Evolutionary conservation across 1,139 yeast species (phyloP).

Genomic region (Saccharomyces pastorianus): DNA sequence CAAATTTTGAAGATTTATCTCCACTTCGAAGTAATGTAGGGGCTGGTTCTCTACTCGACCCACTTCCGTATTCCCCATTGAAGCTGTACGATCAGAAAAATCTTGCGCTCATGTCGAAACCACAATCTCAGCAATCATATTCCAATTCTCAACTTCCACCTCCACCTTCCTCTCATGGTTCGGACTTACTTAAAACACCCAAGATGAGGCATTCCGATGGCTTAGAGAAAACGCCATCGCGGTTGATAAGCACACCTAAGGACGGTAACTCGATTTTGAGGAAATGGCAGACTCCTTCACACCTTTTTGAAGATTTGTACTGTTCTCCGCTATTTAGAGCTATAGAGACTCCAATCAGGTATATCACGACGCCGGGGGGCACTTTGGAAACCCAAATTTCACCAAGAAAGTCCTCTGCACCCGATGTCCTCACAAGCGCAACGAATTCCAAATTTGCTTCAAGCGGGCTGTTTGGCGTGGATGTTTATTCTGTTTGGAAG

Average conservation of each 20-base stretch:
- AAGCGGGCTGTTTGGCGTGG: conserved; percentile 47
- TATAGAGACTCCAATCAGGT: conserved; percentile 19
- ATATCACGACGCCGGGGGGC: conserved; percentile 15
- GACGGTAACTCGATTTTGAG: conserved; percentile 20
- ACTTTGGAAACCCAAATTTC: conserved; percentile 11
- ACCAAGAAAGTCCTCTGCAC: conserved; percentile 13
- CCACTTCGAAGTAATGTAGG: conserved; percentile 13
- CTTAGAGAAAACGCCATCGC: conserved; percentile 19
- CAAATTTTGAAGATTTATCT: conserved; percentile 28
- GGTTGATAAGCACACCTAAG: conserved; percentile 23
- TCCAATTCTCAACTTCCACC: conserved; percentile 3
- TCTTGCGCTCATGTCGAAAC: not conserved
- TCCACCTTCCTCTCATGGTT: conserved; percentile 1
- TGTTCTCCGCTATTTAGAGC: conserved; percentile 29
- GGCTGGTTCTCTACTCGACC: conserved; percentile 10
- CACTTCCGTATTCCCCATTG: conserved; percentile 3
- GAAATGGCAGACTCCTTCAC: conserved; percentile 32
- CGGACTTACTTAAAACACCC: conserved; percentile 21
- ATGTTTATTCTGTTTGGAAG: conserved; percentile 47
- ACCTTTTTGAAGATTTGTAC: conserved; percentile 29
- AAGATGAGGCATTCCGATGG: conserved; percentile 12
- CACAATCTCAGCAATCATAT: conserved; percentile 1
- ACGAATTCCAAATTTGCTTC: conserved; percentile 23
- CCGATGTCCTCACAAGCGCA: conserved; percentile 6
- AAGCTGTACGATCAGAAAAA: not conserved